Conservation (phyloP, 805 yeast species). For the Ogataea zsoltii region DNA sequence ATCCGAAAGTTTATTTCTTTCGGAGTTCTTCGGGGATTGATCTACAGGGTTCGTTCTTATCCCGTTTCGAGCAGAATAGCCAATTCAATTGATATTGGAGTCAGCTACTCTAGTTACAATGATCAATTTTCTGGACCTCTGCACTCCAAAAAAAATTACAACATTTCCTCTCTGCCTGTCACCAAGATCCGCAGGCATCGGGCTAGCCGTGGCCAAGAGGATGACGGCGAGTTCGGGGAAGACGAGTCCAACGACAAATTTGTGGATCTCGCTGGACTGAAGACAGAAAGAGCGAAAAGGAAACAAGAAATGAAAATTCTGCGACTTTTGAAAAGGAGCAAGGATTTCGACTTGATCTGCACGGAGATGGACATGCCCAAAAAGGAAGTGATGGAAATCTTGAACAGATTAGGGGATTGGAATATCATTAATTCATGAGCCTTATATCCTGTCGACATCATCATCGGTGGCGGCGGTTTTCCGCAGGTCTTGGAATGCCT, state of each 20-base stretch:
- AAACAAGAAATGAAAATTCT: conserved; percentile 40
- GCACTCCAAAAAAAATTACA: conserved; percentile 13
- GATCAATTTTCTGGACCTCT: conserved; percentile 3
- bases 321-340: conserved; percentile 50
- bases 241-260: conserved; percentile 26
- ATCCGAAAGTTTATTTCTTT: conserved; percentile 81
- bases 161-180: conserved; percentile 21
- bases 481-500: conserved; percentile 16
- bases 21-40: conserved; percentile 79
- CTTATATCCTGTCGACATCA: conserved; percentile 19
- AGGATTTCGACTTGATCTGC: conserved; percentile 65
- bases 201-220: conserved; percentile 23
- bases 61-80: conserved; percentile 56
- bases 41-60: conserved; percentile 76
- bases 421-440: conserved; percentile 40
- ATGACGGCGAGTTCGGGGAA: conserved; percentile 11
- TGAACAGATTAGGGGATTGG: conserved; percentile 50
- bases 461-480: conserved; percentile 17
- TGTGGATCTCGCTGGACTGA: conserved; percentile 22
- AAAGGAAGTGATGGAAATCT: conserved; percentile 50
- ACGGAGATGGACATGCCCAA: conserved; percentile 63
- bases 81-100: conserved; percentile 36
- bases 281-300: conserved; percentile 23
- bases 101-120: conserved; percentile 11
- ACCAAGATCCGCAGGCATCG: conserved; percentile 20